These are phyloP conservation scores for Pythium diclinum DNA, from an alignment of 352 stramenopile genomes.

Conservation along the genomic window DNA sequence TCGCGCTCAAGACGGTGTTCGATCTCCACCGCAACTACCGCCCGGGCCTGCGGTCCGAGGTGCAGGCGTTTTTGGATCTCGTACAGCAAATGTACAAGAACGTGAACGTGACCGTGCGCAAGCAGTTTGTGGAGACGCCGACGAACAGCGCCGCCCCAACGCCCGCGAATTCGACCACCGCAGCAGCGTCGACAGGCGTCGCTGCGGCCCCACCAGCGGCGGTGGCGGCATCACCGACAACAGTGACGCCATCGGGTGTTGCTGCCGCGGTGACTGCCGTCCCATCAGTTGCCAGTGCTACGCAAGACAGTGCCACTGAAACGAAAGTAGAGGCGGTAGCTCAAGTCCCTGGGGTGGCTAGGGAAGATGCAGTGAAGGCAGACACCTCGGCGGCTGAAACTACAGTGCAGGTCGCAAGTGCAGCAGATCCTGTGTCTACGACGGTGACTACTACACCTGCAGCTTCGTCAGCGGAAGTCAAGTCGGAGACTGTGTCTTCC, in stretches of 20 bases:
- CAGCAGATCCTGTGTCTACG: neutral
- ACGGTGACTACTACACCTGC: neutral
- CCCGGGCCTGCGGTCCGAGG: slow-evolving; percentile 84
- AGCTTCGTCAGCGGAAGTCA: neutral
- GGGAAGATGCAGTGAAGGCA: neutral
- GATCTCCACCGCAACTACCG: slow-evolving; percentile 97
- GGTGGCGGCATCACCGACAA: neutral
- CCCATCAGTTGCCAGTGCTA: neutral
- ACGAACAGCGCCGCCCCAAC: slow-evolving; percentile 10
- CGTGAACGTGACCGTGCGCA: slow-evolving; percentile 76
- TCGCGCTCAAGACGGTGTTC: slow-evolving; percentile 95
- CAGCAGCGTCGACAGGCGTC: neutral
- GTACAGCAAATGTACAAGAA: slow-evolving; percentile 92
- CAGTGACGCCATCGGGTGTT: neutral
- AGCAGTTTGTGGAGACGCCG: slow-evolving; percentile 70
- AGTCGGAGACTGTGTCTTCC: neutral
- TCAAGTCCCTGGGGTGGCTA: neutral
- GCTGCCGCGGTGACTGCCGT: neutral
- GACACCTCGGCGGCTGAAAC: neutral
- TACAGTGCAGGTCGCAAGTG: neutral
- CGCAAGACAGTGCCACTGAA: neutral
- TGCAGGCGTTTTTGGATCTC: slow-evolving; percentile 87
- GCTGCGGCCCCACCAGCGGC: neutral
- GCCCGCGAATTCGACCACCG: neutral
- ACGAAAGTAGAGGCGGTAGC: neutral